A percentile compares a stretch with the other conserved stretches of the same genome.
Evolutionary conservation across 228 moss, liverwort and hornwort genomes (phyloP).

Genomic region (Sphagnum magellanicum): DNA sequence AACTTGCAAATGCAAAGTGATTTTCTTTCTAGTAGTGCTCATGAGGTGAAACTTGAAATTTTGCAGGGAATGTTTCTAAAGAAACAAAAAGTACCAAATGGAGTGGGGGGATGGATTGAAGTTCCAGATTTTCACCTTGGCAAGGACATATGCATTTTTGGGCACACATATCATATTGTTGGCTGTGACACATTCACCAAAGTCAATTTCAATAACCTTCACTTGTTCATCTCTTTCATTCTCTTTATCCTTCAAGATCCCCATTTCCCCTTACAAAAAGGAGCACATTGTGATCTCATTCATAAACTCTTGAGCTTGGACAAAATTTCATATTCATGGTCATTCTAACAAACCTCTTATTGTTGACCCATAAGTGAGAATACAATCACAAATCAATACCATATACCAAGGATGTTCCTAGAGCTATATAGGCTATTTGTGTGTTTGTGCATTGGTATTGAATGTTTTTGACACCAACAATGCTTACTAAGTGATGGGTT

Average conservation of each 20-base stretch:
- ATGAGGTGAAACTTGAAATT: not conserved
- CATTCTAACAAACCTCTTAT: not conserved
- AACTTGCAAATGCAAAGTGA: not conserved
- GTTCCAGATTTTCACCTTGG: constrained; percentile 73
- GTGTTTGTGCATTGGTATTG: not conserved
- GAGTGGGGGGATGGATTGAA: constrained; percentile 56
- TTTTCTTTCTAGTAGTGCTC: not conserved
- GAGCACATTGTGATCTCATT: too few relatives aligned
- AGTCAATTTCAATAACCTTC: constrained; percentile 16
- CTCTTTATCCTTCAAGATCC: too few relatives aligned
- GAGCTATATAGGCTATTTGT: not conserved
- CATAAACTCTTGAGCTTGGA: too few relatives aligned
- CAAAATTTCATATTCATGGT: not conserved
- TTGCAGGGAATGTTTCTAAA: constrained; percentile 82
- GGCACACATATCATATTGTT: constrained; percentile 73
- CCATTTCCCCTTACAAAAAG: too few relatives aligned
- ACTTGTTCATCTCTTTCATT: not conserved
- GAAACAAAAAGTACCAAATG: constrained; percentile 83
- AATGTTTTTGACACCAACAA: not conserved
- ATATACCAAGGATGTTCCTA: not conserved
- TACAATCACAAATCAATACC: not conserved
- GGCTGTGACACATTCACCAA: constrained; percentile 88
- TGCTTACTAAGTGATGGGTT: too few relatives aligned
- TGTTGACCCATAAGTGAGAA: not conserved
- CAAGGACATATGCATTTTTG: constrained; percentile 68